Base-by-base conservation (phyloP, 1,139 yeast genomes). In the Zygosaccharomyces sapae region DNA sequence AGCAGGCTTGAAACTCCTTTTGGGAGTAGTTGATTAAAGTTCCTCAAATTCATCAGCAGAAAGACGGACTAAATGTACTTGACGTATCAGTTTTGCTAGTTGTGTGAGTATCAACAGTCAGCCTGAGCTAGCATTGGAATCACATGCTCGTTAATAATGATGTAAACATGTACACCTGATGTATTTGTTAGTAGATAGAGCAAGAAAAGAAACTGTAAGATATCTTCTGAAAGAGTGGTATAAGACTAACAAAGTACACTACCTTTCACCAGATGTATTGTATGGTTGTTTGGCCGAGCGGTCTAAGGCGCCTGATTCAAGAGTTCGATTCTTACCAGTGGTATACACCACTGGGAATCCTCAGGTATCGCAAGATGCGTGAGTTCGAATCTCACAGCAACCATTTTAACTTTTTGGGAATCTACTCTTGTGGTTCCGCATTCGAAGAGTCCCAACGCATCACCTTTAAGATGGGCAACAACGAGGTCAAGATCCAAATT, bases 231-330 rank as follows among this genome's bases (percentile, higher is more conserved):
- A n/a, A n/a, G n/a, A n/a, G n/a, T n/a, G n/a, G n/a, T n/a, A n/a
- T n/a, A n/a, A n/a, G n/a, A n/a, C n/a, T n/a, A n/a, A n/a, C n/a
- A n/a, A n/a, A n/a, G n/a, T n/a, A n/a, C n/a, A n/a, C n/a, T n/a
- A n/a, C n/a, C n/a, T n/a, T n/a, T n/a, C n/a, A n/a, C n/a, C n/a
- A n/a, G n/a, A n/a, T n/a, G n/a, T n/a, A 19, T 31, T 7, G 39
- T 20, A 9, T 38, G 61, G 61, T 57, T 57, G 61, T 57, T 57
- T 57, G 61, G 61, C 61, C 61, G 61, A 57, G 61, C 59, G 61
- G 61, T 55, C 59, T 55, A 55, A 55, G 59, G 59, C 59, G 59
- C 57, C 59, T 53, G 59, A 55, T 55, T 57, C 61, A 57, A 57
- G 61, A 37, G 48, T 48, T 48, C 47, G 45, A 45, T 34, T 45